These are phyloP conservation scores for Aspergillus sp. DNA, from an alignment of 2,329 filamentous ascomycete genomes.

Conservation along the genomic window DNA sequence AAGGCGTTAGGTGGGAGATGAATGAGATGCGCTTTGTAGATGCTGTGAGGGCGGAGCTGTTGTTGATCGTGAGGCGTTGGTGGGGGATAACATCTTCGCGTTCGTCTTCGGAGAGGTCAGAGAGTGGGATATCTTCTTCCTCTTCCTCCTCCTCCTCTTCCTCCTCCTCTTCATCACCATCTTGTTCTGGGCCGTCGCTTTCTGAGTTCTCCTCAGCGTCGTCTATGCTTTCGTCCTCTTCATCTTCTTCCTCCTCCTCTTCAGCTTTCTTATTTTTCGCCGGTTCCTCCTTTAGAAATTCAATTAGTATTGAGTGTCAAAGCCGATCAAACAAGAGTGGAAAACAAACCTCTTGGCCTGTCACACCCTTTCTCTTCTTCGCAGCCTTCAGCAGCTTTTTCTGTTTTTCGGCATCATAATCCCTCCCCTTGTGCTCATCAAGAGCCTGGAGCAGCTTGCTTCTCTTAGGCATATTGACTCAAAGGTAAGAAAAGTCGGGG, in stretches of 20 bases:
- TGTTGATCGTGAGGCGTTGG: slow-evolving; percentile 95
- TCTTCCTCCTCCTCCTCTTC: slow-evolving; percentile 68
- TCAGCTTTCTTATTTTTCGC: slow-evolving; percentile 8
- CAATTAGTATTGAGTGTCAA: not conserved
- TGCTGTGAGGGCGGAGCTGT: slow-evolving; percentile 79
- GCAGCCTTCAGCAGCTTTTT: slow-evolving; percentile 60
- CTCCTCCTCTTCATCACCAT: slow-evolving; percentile 38
- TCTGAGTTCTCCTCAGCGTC: slow-evolving; percentile 29
- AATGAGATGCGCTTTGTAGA: slow-evolving; percentile 67
- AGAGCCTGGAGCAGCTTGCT: slow-evolving; percentile 60
- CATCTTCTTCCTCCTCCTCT: slow-evolving; percentile 30
- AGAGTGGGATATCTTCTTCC: slow-evolving; percentile 85
- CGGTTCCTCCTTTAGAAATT: not conserved
- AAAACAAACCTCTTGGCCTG: slow-evolving; percentile 21
- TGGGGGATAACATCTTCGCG: slow-evolving; percentile 84
- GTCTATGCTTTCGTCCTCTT: slow-evolving; percentile 37
- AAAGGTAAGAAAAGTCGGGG: not conserved
- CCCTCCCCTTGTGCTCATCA: slow-evolving; percentile 59
- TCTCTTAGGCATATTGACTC: slow-evolving; percentile 50
- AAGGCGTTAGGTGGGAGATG: slow-evolving; percentile 65
- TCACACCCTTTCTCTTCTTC: slow-evolving; percentile 46
- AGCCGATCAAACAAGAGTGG: not conserved
- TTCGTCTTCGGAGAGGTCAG: slow-evolving; percentile 78
- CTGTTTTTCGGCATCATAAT: slow-evolving; percentile 76
- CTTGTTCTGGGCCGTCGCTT: slow-evolving; percentile 26